Evolutionary conservation across 2,329 filamentous ascomycete genomes (phyloP).

Genomic region (Trichoderma pleuroti): DNA sequence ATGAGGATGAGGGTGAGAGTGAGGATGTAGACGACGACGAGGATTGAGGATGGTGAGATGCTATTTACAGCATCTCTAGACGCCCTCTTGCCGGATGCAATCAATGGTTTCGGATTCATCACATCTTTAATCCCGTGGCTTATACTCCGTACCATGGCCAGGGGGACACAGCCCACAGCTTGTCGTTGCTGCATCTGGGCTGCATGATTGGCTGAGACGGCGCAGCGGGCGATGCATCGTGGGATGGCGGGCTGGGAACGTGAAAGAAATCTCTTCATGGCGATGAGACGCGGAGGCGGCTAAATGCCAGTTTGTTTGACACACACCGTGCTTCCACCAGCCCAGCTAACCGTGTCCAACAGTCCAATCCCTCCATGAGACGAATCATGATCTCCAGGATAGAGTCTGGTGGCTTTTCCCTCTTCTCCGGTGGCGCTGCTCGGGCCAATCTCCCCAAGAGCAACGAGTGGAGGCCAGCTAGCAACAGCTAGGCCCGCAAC

Average conservation of each 20-base stretch:
- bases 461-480: neutral
- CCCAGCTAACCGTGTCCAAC: neutral
- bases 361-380: neutral
- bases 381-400: neutral
- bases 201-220: neutral
- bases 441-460: neutral
- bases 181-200: neutral
- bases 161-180: neutral
- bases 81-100: neutral
- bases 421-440: neutral
- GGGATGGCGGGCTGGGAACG: neutral
- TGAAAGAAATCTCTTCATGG: neutral
- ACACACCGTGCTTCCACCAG: neutral
- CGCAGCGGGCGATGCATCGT: neutral
- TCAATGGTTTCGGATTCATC: neutral
- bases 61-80: too few relatives aligned
- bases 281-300: neutral
- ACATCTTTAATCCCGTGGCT: neutral
- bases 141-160: neutral
- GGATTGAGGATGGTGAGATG: neutral
- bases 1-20: neutral
- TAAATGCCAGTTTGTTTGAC: neutral
- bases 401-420: neutral
- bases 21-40: neutral
- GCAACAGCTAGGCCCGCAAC: neutral